A percentile compares a stretch with the other conserved stretches of the same genome.
Evolutionary conservation across 768 basidiomycete species (phyloP).

Genomic region (Chiua virens): DNA sequence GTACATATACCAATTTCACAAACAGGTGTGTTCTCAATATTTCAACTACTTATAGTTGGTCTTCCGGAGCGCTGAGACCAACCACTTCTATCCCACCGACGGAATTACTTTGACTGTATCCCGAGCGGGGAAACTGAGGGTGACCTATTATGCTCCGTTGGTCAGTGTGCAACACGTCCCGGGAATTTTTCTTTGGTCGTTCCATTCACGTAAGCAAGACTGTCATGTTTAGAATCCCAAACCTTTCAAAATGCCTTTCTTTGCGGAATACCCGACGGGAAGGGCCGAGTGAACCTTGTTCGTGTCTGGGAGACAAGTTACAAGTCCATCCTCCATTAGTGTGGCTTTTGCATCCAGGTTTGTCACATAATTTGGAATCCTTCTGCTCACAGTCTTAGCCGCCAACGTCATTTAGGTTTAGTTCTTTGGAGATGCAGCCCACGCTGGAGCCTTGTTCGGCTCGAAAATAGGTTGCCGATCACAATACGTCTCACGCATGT

Average conservation of each 20-base stretch:
- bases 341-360: not conserved
- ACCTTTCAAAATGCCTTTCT: not conserved
- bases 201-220: conserved; percentile 6
- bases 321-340: too few species aligned
- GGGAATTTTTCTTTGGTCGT: not conserved
- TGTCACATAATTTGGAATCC: conserved; percentile 9
- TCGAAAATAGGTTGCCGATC: conserved; percentile 4
- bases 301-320: too few species aligned
- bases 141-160: not conserved
- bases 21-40: too few species aligned
- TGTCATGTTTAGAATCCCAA: not conserved
- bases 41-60: too few species aligned
- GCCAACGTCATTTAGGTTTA: not conserved
- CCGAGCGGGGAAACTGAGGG: not conserved
- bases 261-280: conserved; percentile 1
- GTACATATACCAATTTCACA: too few species aligned
- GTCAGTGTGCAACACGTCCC: not conserved
- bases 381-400: not conserved
- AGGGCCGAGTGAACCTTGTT: not conserved
- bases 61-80: too few species aligned
- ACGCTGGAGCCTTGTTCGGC: not conserved
- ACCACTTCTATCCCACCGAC: too few species aligned
- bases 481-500: conserved; percentile 2
- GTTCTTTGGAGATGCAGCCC: not conserved
- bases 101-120: too few species aligned